These are phyloP conservation scores for Termitomyces sp. DNA, from an alignment of 768 basidiomycete species.

Conservation along the genomic window DNA sequence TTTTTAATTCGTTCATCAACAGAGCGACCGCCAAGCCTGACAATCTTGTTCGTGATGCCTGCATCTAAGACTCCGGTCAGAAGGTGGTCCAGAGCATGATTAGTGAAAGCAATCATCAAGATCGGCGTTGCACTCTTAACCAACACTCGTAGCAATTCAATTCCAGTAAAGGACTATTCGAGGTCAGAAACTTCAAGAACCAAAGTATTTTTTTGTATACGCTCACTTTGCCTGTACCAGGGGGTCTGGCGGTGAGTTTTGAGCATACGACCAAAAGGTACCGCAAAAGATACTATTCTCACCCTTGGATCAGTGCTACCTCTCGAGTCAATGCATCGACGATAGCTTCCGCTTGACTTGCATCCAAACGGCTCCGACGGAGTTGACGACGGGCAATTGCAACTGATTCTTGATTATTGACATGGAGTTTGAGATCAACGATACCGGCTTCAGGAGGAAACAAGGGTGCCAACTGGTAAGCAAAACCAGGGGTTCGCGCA, in stretches of 20 bases:
- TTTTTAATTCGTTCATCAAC: conserved; percentile 56
- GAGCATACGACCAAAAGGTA: not conserved
- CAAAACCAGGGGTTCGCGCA: conserved; percentile 49
- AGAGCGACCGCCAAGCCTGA: conserved; percentile 67
- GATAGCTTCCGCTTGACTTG: conserved; percentile 69
- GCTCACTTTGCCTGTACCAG: conserved; percentile 72
- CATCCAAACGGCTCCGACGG: conserved; percentile 55
- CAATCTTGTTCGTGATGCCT: conserved; percentile 55
- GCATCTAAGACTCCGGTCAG: conserved; percentile 62
- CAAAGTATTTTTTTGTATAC: not conserved
- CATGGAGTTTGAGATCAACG: conserved; percentile 35
- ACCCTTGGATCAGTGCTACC: conserved; percentile 73
- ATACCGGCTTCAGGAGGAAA: conserved; percentile 38
- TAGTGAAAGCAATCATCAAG: conserved; percentile 60
- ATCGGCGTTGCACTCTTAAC: conserved; percentile 49
- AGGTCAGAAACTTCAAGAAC: conserved; percentile 3
- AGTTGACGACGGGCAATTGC: conserved; percentile 43
- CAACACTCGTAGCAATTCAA: conserved; percentile 68
- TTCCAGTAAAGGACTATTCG: conserved; percentile 58
- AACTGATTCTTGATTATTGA: conserved; percentile 40
- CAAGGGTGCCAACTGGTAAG: conserved; percentile 51
- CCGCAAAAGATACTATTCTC: not conserved
- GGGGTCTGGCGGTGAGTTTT: conserved; percentile 43
- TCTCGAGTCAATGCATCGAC: conserved; percentile 58
- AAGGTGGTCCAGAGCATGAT: conserved; percentile 78